Percentiles rank a stretch among this genome's conserved stretches.
Conservation (phyloP, 2,329 filamentous ascomycete species). For the Ophiostoma australiae region DNA sequence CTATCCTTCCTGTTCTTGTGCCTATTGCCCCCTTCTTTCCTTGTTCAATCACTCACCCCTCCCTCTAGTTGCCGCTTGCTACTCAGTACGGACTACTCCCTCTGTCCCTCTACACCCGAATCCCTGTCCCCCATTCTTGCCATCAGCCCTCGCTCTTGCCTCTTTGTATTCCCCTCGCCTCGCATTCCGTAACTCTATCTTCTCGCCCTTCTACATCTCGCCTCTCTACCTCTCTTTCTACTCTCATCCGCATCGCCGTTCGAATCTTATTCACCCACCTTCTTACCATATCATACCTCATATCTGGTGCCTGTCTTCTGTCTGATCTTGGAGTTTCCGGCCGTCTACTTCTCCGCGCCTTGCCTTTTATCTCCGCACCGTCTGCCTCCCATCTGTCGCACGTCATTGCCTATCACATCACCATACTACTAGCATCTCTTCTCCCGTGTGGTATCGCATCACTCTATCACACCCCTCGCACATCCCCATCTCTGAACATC, state of each 20-base stretch:
- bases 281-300: neutral
- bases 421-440: neutral
- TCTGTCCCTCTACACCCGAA: constrained; percentile 2
- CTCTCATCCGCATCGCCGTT: neutral
- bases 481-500: neutral
- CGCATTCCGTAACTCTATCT: neutral
- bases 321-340: neutral
- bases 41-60: neutral
- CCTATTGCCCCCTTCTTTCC: neutral
- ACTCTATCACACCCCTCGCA: neutral
- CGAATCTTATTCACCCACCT: neutral
- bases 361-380: neutral
- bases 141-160: constrained; percentile 2
- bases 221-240: neutral
- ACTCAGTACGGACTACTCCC: neutral
- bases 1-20: neutral
- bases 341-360: neutral
- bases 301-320: neutral
- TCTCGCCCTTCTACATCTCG: neutral
- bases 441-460: neutral
- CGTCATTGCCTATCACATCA: neutral
- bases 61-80: neutral
- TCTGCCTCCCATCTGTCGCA: neutral
- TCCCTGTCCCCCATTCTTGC: constrained; percentile 12
- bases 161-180: neutral